phyloP scores from a whole-genome alignment of 768 basidiomycete species.

The Xerocomus spinulosus region DNA sequence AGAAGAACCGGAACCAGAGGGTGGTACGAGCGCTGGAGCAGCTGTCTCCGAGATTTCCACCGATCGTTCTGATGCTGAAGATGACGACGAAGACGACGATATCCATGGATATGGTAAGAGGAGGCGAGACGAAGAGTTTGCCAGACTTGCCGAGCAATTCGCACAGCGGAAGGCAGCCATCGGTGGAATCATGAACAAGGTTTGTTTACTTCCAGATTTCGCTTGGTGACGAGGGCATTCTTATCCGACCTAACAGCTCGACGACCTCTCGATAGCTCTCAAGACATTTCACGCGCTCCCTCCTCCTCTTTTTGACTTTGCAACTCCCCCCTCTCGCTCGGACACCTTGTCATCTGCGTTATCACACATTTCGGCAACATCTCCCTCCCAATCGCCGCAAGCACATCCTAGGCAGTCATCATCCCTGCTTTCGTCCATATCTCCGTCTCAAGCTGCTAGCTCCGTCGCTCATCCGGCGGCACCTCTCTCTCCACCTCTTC shows the following conservation, averaged over 20 bases:
- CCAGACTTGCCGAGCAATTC: conserved; percentile 62
- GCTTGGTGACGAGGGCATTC: neutral
- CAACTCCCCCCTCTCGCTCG: conserved; percentile 20
- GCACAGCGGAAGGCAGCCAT: conserved; percentile 66
- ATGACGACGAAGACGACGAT: conserved; percentile 37
- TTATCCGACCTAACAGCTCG: conserved; percentile 18
- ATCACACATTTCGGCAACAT: conserved; percentile 20
- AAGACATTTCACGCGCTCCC: conserved; percentile 43
- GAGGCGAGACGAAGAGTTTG: conserved; percentile 64
- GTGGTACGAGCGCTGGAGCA: conserved; percentile 4
- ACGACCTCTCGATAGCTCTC: conserved; percentile 31
- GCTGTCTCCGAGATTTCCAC: conserved; percentile 22
- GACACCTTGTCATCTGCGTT: conserved; percentile 29
- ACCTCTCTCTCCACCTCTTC: conserved; percentile 13
- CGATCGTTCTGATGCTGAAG: conserved; percentile 33
- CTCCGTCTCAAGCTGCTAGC: conserved; percentile 6
- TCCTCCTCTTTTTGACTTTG: conserved; percentile 37
- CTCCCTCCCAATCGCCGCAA: conserved; percentile 8
- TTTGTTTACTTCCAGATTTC: conserved; percentile 20
- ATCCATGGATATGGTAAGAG: conserved; percentile 53
- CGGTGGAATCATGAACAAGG: conserved; percentile 70
- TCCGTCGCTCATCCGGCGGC: neutral
- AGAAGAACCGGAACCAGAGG: conserved; percentile 15
- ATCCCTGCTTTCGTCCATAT: conserved; percentile 3
- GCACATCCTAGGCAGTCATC: conserved; percentile 1